A percentile compares a stretch with the other conserved stretches of the same genome.
Evolutionary conservation across 352 stramenopile genomes (phyloP).

Genomic region (Globisporangium radiosum): DNA sequence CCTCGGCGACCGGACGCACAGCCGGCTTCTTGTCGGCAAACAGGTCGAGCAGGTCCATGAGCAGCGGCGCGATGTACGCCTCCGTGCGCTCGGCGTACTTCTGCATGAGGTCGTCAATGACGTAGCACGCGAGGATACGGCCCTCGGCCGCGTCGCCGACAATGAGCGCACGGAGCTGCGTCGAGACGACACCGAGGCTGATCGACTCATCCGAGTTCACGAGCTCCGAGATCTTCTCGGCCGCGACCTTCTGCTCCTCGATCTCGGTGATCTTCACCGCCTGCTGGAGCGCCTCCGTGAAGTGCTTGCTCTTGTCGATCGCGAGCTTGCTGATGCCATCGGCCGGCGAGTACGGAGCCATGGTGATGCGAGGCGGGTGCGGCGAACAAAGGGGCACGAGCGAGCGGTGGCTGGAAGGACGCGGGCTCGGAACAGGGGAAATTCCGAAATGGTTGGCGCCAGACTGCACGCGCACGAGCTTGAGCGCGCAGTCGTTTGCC

Average conservation of each 20-base stretch:
- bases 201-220: conserved; percentile 64
- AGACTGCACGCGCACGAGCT: no score
- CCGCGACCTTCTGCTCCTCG: conserved; percentile 76
- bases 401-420: conserved; percentile 7
- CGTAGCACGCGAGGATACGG: conserved; percentile 62
- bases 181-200: conserved; percentile 62
- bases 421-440: conserved; percentile 44
- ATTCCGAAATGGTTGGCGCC: conserved; percentile 63
- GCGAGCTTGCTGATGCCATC: conserved; percentile 80
- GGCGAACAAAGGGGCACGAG: conserved; percentile 8
- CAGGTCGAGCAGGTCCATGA: conserved; percentile 67
- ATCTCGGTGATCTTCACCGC: conserved; percentile 50
- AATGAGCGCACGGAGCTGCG: conserved; percentile 60
- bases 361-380: conserved; percentile 25
- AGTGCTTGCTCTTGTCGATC: conserved; percentile 89
- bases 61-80: conserved; percentile 66
- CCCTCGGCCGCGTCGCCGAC: conserved; percentile 47
- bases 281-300: conserved; percentile 78
- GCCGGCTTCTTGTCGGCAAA: conserved; percentile 81
- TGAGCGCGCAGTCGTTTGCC: no score
- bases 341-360: conserved; percentile 79
- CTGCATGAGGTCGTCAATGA: conserved; percentile 82
- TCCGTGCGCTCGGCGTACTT: conserved; percentile 80
- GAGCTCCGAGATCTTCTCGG: conserved; percentile 82
- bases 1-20: conserved; percentile 59